Base-by-base conservation (phyloP, 2,329 filamentous ascomycete species). In the Aspergillus calidoustus region DNA sequence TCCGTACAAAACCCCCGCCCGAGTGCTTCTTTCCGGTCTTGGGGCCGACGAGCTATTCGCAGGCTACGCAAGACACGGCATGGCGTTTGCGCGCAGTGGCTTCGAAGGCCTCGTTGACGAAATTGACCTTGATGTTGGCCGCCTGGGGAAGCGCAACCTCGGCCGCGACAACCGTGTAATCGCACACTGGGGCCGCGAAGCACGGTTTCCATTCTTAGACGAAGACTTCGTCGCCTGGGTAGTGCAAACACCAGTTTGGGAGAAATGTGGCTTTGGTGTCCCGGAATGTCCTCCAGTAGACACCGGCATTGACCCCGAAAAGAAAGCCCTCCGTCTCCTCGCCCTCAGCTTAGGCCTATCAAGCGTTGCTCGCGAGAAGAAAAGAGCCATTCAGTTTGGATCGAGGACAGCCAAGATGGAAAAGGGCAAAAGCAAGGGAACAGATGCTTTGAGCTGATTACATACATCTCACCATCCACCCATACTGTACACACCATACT, bases 41-140 rank as follows among this genome's bases (percentile, higher is more conserved):
- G 95, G 96, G 1, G 96, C 96, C 1, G 95, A 99, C 72, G 95
- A 99, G 78, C 86, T 99, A 1, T 98, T 99, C 73, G 95, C 91
- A 17, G 95, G 95, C 7, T 99, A 99, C 74, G 88, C 87, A 9
- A 88, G 96, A 7, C 95, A 99, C 71, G 86, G 87, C 2, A 87
- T 87, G 3, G 92, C 93, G 0, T 97, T 91, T 72, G 80, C 83
- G 7, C 86, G 89, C 7, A 79, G 80, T 19, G 90, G 92, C 0
- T 92, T 92, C 68, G 63, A 78, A 0, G 91, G 89, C 0, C 84
- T 99, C 1, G 79, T 93, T 4, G 86, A 91, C 1, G 94, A 99
- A 77, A 85, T 99, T 5, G 87, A 91, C 62, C 83, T 98, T 3
- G 95, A 99, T 64, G 89, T 98, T 43, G 83, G 86, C 52, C 87